These are phyloP conservation scores for Parasitella parasitica DNA, from an alignment of 371 early-diverging fungal species.

Conservation along the genomic window DNA sequence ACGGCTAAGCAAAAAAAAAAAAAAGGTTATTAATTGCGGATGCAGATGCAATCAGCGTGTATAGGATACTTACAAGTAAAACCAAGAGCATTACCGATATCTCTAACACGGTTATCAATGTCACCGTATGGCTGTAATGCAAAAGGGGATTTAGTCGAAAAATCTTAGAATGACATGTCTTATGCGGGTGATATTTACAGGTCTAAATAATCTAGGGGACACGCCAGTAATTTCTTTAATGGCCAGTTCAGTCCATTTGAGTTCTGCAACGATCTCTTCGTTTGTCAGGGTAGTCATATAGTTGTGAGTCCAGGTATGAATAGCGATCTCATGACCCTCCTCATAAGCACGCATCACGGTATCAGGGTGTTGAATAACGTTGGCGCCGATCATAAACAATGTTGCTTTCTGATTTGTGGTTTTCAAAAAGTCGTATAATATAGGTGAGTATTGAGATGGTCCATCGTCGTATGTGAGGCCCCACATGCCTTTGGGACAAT, in stretches of 20 bases:
- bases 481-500: slow-evolving; percentile 59
- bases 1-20: slow-evolving; percentile 27
- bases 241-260: slow-evolving; percentile 66
- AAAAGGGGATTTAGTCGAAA: neutral
- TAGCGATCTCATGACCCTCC: slow-evolving; percentile 52
- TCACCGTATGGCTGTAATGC: slow-evolving; percentile 64
- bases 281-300: slow-evolving; percentile 61
- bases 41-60: neutral
- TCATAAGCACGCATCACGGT: slow-evolving; percentile 49
- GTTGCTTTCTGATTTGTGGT: slow-evolving; percentile 56
- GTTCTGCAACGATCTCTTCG: slow-evolving; percentile 71
- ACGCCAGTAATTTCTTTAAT: slow-evolving; percentile 65
- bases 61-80: slow-evolving; percentile 36
- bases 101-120: slow-evolving; percentile 68
- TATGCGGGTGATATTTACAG: slow-evolving; percentile 26
- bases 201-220: slow-evolving; percentile 48
- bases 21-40: neutral
- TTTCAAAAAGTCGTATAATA: slow-evolving; percentile 52
- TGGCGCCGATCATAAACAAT: slow-evolving; percentile 62
- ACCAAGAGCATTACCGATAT: slow-evolving; percentile 56
- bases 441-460: slow-evolving; percentile 48
- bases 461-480: slow-evolving; percentile 70
- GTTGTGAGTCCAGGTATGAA: slow-evolving; percentile 62
- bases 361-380: slow-evolving; percentile 54
- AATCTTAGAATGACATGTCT: neutral